These are phyloP conservation scores for Trichoderma reesei DNA, from an alignment of 495 filamentous ascomycete genomes.

Conservation along the genomic window DNA sequence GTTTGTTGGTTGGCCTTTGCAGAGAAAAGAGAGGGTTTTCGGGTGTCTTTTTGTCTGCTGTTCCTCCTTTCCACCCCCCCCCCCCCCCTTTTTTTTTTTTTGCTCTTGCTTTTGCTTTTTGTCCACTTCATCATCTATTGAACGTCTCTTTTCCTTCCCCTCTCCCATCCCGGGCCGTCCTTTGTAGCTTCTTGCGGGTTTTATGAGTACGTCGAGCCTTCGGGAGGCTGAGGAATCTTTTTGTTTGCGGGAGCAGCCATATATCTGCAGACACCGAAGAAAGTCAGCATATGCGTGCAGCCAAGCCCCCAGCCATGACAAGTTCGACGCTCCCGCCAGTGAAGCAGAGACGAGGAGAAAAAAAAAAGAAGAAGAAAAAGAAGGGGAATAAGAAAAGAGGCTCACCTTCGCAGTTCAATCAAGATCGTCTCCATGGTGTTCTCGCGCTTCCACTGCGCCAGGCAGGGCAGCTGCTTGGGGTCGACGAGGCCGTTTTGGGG, in stretches of 20 bases:
- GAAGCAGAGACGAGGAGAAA: no score
- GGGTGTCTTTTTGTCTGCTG: background rate
- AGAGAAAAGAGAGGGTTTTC: background rate
- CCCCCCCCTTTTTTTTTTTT: background rate
- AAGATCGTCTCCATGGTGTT: constrained; percentile 91
- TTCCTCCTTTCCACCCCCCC: background rate
- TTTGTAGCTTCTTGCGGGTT: background rate
- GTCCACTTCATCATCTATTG: no score
- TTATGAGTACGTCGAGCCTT: constrained; percentile 65
- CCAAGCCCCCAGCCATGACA: no score
- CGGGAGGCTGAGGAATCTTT: constrained; percentile 87
- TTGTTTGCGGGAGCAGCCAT: constrained; percentile 93
- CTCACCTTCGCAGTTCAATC: constrained; percentile 55
- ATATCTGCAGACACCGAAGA: constrained; percentile 47
- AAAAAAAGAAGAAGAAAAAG: no score
- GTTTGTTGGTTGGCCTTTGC: background rate
- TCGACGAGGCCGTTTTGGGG: constrained; percentile 73
- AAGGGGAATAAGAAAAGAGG: no score
- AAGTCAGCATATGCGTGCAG: constrained; percentile 17
- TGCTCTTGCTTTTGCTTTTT: no score
- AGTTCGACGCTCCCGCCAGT: no score
- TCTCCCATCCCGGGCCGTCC: no score
- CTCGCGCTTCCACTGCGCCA: constrained; percentile 80
- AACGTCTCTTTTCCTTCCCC: no score
- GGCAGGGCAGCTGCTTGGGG: constrained; percentile 66